phyloP scores from a whole-genome alignment of 371 early-diverging fungal species.

The Mucor piriformis region DNA sequence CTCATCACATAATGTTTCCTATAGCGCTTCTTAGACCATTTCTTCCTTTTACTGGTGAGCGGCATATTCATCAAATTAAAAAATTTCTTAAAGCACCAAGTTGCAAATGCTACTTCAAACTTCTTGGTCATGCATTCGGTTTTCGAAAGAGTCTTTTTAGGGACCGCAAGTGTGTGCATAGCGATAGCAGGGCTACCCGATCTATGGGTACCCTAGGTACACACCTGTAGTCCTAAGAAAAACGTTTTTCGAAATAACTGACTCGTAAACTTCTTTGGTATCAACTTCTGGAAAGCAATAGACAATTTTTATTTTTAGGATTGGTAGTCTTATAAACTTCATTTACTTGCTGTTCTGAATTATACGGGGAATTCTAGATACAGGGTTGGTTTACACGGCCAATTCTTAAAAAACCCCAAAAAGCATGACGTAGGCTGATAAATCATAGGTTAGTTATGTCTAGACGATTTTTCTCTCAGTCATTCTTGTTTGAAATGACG shows the following conservation, averaged over 20 bases:
- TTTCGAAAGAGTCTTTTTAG: too few species aligned
- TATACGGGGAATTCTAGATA: too few species aligned
- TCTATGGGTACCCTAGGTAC: too few species aligned
- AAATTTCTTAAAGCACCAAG: constrained; percentile 24
- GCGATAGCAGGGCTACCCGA: too few species aligned
- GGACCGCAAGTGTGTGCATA: too few species aligned
- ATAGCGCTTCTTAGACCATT: constrained; percentile 12
- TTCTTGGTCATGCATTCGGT: constrained; percentile 22
- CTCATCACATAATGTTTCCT: constrained; percentile 23
- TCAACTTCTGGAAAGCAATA: constrained; percentile 21
- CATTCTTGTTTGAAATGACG: too few species aligned
- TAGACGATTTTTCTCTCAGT: too few species aligned
- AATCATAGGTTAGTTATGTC: too few species aligned
- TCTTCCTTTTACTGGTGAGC: constrained; percentile 19
- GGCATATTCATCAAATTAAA: not conserved
- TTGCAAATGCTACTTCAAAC: constrained; percentile 24
- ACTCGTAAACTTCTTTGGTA: constrained; percentile 23
- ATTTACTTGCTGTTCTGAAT: constrained; percentile 20
- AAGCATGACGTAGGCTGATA: too few species aligned
- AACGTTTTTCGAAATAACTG: constrained; percentile 24
- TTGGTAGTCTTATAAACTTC: constrained; percentile 20
- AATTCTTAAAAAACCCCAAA: too few species aligned
- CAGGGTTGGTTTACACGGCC: too few species aligned
- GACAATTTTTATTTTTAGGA: constrained; percentile 23
- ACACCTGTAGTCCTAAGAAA: too few species aligned